Evolutionary conservation across 208 protist genomes (phyloP).

Genomic region (Trypanosoma scelopori): DNA sequence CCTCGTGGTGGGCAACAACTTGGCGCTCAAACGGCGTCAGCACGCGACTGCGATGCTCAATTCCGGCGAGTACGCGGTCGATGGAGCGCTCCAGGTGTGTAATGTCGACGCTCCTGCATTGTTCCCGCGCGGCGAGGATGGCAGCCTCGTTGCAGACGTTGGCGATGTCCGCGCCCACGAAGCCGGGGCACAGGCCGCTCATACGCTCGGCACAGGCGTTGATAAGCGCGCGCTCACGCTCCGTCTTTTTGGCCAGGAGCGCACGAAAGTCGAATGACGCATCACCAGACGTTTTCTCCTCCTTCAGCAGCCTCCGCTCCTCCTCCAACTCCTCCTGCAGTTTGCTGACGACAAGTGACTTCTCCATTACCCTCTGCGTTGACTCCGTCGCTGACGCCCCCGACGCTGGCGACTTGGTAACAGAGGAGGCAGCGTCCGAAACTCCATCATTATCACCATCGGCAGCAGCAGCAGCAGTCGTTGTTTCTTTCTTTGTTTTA

Average conservation of each 20-base stretch:
- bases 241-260: constrained; percentile 48
- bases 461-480: not conserved
- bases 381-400: not conserved
- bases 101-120: constrained; percentile 59
- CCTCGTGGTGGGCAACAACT: constrained; percentile 98
- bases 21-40: constrained; percentile 90
- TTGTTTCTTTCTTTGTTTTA: not conserved
- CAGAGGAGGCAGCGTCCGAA: not conserved
- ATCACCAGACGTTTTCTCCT: constrained; percentile 8
- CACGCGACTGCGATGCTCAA: constrained; percentile 92
- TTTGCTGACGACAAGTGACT: constrained; percentile 24
- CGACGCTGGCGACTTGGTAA: not conserved
- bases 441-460: no score
- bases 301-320: constrained; percentile 3
- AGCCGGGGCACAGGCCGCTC: constrained; percentile 78
- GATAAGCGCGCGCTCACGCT: constrained; percentile 65
- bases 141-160: constrained; percentile 97
- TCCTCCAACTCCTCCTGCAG: constrained; percentile 37
- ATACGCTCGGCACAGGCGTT: constrained; percentile 70
- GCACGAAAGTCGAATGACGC: constrained; percentile 51
- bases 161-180: constrained; percentile 95
- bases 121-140: constrained; percentile 89
- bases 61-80: constrained; percentile 95
- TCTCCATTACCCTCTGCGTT: constrained; percentile 8
- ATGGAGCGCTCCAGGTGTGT: constrained; percentile 93